Percentiles rank a stretch among this genome's conserved stretches.
Evolutionary conservation across 768 basidiomycete genomes (phyloP).

Genomic region (Leccinum disarticulatum): DNA sequence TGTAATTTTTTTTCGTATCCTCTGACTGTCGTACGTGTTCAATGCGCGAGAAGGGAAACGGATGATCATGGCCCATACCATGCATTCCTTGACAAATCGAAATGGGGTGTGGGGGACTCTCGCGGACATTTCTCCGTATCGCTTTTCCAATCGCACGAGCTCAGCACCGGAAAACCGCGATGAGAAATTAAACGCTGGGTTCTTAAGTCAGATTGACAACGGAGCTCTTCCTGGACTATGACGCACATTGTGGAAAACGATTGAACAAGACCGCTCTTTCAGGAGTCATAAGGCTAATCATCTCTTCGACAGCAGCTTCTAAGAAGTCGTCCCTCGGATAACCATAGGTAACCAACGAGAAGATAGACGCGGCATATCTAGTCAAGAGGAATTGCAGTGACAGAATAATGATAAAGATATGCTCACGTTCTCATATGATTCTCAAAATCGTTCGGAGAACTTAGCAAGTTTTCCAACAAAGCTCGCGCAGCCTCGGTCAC

Average conservation of each 20-base stretch:
- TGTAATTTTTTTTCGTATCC: slow-evolving; percentile 20
- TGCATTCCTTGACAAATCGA: slow-evolving; percentile 23
- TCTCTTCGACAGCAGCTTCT: slow-evolving; percentile 14
- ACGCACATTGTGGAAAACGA: slow-evolving; percentile 24
- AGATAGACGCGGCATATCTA: slow-evolving; percentile 21
- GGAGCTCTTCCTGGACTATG: neutral
- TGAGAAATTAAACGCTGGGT: slow-evolving; percentile 19
- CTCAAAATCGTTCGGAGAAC: slow-evolving; percentile 16
- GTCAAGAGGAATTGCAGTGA: neutral
- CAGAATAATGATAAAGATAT: slow-evolving; percentile 1
- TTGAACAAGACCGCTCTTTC: slow-evolving; percentile 20
- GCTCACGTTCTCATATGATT: slow-evolving; percentile 20
- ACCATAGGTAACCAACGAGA: slow-evolving; percentile 23
- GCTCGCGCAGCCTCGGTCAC: slow-evolving; percentile 5
- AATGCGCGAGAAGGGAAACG: neutral
- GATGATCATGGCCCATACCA: slow-evolving; percentile 9
- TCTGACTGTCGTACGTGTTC: slow-evolving; percentile 15
- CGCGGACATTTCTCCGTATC: slow-evolving; percentile 13
- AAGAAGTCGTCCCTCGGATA: slow-evolving; percentile 23
- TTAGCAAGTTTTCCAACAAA: slow-evolving; percentile 13
- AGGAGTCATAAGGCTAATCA: slow-evolving; percentile 17
- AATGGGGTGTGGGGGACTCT: slow-evolving; percentile 21
- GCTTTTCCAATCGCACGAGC: slow-evolving; percentile 9
- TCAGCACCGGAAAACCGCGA: slow-evolving; percentile 20
- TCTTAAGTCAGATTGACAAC: neutral